phyloP scores from a whole-genome alignment of 2,329 filamentous ascomycete genomes.

The Venturia pyrina region DNA sequence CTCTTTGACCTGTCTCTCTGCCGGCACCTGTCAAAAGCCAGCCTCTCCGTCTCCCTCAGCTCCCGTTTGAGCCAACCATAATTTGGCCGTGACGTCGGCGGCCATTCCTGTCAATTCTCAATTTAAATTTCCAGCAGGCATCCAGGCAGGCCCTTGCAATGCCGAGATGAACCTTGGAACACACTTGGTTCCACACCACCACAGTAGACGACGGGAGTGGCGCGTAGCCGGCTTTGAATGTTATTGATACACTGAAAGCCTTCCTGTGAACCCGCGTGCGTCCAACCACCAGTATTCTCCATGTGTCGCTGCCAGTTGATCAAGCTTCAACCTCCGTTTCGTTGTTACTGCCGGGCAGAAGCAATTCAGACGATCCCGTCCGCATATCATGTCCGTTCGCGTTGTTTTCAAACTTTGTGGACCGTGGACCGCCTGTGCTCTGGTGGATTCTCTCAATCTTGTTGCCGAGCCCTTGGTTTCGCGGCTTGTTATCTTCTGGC shows the following conservation, averaged over 20 bases:
- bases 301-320: background rate
- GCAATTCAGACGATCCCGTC: background rate
- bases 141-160: background rate
- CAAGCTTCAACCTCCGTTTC: background rate
- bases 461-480: background rate
- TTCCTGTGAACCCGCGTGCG: background rate
- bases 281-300: background rate
- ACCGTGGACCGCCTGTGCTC: background rate
- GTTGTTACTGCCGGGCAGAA: background rate
- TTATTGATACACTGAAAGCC: background rate
- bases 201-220: background rate
- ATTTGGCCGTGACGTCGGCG: background rate
- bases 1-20: background rate
- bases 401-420: background rate
- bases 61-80: background rate
- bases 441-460: background rate
- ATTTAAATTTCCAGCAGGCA: background rate
- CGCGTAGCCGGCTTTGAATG: background rate
- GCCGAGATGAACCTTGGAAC: background rate
- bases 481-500: constrained; percentile 1
- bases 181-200: background rate
- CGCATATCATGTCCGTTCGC: background rate
- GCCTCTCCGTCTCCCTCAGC: background rate
- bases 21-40: background rate
- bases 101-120: background rate